Percentiles rank a stretch among this genome's conserved stretches.
Evolutionary conservation across 306 rosid species (phyloP).

Genomic region (Castanospermum australe): DNA sequence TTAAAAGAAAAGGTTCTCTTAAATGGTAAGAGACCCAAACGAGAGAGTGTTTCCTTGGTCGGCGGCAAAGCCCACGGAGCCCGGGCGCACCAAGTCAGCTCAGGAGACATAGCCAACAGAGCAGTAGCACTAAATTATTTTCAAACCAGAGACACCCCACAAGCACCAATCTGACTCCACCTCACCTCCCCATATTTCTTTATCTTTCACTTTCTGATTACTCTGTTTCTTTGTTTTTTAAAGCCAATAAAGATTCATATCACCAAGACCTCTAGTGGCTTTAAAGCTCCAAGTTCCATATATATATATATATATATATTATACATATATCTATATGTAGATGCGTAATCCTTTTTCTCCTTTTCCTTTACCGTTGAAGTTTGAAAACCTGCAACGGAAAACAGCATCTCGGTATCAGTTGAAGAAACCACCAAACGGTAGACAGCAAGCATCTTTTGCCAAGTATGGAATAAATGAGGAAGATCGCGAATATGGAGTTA

Average conservation of each 20-base stretch:
- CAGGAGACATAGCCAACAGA: slow-evolving; percentile 88
- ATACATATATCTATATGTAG: too few species aligned
- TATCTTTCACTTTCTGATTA: slow-evolving; percentile 46
- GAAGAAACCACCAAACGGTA: slow-evolving; percentile 85
- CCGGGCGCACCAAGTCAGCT: slow-evolving; percentile 77
- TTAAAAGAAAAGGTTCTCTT: slow-evolving; percentile 69
- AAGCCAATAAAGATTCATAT: slow-evolving; percentile 45
- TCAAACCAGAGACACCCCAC: slow-evolving; percentile 59
- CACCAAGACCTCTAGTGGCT: slow-evolving; percentile 43
- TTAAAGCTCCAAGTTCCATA: slow-evolving; percentile 72
- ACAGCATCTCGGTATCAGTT: slow-evolving; percentile 98
- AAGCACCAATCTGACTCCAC: slow-evolving; percentile 93
- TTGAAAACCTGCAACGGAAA: slow-evolving; percentile 83
- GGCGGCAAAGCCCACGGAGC: slow-evolving; percentile 96
- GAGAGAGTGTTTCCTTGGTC: slow-evolving; percentile 95
- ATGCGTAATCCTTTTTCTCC: too few species aligned
- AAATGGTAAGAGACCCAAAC: slow-evolving; percentile 76
- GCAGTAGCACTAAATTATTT: slow-evolving; percentile 65
- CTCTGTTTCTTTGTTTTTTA: slow-evolving; percentile 58
- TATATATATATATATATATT: slow-evolving; percentile 30
- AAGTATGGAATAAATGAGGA: slow-evolving; percentile 64
- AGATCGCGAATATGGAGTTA: slow-evolving; percentile 43
- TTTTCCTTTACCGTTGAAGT: slow-evolving; percentile 51
- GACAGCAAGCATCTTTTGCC: slow-evolving; percentile 88
- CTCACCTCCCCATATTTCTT: slow-evolving; percentile 64